Evolutionary conservation across 345 rosid species (phyloP).

Genomic region (Melastoma malabathricum): DNA sequence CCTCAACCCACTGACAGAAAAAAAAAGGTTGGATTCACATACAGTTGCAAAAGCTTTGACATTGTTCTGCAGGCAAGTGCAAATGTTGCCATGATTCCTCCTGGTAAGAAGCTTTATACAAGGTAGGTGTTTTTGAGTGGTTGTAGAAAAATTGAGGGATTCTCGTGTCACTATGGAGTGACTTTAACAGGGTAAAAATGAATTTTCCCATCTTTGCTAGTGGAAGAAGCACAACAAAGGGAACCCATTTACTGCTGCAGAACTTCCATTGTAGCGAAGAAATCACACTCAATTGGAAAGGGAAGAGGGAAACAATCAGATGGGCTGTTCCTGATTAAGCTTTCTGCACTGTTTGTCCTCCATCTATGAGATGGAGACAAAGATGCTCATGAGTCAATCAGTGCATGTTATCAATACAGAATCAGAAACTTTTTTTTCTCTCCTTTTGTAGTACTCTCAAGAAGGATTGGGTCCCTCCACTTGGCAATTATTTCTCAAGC

Average conservation of each 20-base stretch:
- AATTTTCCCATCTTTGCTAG: too few species aligned
- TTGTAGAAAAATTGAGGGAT: neutral
- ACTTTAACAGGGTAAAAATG: slow-evolving; percentile 3
- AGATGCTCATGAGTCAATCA: slow-evolving; percentile 24
- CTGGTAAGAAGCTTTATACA: neutral
- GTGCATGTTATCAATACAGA: slow-evolving; percentile 25
- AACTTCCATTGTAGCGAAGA: neutral
- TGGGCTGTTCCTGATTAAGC: slow-evolving; percentile 4
- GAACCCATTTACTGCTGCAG: too few species aligned
- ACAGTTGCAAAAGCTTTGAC: slow-evolving; percentile 1
- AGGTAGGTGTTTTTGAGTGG: neutral
- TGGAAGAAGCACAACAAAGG: too few species aligned
- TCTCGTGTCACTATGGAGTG: neutral
- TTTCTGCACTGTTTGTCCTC: slow-evolving; percentile 18
- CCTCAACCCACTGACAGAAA: slow-evolving; percentile 30
- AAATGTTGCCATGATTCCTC: slow-evolving; percentile 1
- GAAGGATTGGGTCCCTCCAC: too few species aligned
- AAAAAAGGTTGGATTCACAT: neutral
- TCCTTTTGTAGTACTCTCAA: slow-evolving; percentile 4
- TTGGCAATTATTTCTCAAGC: too few species aligned
- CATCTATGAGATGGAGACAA: slow-evolving; percentile 22
- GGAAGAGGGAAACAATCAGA: neutral
- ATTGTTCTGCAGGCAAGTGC: slow-evolving; percentile 8
- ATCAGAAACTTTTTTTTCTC: slow-evolving; percentile 29
- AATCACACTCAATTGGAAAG: neutral